A percentile compares a stretch with the other conserved stretches of the same genome.
Evolutionary conservation across 2,329 filamentous ascomycete genomes (phyloP).

Genomic region (Diaporthe helianthi): DNA sequence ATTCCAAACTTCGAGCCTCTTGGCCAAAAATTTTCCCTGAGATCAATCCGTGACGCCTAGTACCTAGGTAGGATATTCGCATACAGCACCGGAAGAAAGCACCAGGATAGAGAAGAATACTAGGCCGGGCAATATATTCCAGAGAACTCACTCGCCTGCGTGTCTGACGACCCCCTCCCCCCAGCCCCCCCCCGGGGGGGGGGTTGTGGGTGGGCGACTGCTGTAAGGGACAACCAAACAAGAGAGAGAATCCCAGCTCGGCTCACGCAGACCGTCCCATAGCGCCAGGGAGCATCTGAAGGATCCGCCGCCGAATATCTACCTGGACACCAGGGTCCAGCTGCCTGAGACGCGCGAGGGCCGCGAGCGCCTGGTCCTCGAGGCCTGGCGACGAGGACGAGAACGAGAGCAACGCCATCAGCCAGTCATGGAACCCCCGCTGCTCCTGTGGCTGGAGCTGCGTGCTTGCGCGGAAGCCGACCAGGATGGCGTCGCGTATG

Average conservation of each 20-base stretch:
- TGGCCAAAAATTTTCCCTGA: too few species aligned
- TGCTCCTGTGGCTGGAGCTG: background rate
- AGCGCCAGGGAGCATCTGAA: background rate
- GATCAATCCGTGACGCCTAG: too few species aligned
- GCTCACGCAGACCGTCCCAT: background rate
- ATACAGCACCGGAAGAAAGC: background rate
- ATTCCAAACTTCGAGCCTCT: background rate
- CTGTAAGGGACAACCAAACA: background rate
- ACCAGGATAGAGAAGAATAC: background rate
- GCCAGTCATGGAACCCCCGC: background rate
- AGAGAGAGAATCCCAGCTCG: too few species aligned
- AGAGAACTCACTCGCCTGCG: background rate
- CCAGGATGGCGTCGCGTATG: background rate
- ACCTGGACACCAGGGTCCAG: background rate
- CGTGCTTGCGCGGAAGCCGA: background rate
- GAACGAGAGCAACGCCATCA: background rate
- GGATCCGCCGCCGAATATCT: background rate
- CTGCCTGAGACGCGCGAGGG: background rate
- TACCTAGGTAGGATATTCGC: background rate
- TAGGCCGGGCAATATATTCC: too few species aligned
- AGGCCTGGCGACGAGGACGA: background rate
- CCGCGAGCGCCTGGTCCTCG: background rate
- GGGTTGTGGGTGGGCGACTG: too few species aligned
- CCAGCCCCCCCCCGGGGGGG: too few species aligned
- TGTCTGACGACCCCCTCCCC: accelerated